These are phyloP conservation scores for Elsinoe batatas DNA, from an alignment of 2,329 filamentous ascomycete genomes.

Conservation along the genomic window DNA sequence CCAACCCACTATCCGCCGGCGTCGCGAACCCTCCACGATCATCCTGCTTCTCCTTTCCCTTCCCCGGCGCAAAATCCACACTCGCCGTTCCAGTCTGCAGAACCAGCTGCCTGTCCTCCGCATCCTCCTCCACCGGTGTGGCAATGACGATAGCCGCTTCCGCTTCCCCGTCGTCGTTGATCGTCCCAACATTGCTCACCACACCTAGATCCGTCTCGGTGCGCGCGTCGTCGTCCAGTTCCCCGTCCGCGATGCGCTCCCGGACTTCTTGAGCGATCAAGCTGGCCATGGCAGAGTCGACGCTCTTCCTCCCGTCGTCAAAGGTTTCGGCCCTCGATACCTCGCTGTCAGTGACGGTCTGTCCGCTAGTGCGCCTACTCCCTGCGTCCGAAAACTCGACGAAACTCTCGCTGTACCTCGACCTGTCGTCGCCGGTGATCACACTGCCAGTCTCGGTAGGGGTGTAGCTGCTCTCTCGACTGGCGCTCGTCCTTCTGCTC, in stretches of 20 bases:
- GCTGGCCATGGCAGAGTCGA: constrained; percentile 8
- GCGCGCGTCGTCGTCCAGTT: constrained; percentile 8
- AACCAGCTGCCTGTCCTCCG: constrained; percentile 11
- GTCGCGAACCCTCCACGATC: constrained; percentile 22
- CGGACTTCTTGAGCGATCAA: constrained; percentile 5
- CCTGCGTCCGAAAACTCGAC: constrained; percentile 10
- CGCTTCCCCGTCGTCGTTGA: constrained; percentile 23
- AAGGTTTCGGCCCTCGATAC: background rate
- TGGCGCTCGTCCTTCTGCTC: constrained; percentile 4
- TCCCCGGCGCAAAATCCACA: constrained; percentile 16
- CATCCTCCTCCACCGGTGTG: constrained; percentile 4
- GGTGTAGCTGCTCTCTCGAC: background rate
- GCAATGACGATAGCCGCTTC: constrained; percentile 13
- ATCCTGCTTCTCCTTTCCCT: constrained; percentile 16
- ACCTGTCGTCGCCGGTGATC: constrained; percentile 1
- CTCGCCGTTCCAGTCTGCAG: constrained; percentile 17
- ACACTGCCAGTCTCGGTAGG: background rate
- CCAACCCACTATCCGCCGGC: constrained; percentile 31
- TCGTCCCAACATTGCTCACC: constrained; percentile 22
- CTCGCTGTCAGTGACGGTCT: constrained; percentile 9
- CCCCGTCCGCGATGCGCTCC: constrained; percentile 7
- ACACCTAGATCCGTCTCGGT: constrained; percentile 15
- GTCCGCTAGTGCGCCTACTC: constrained; percentile 5
- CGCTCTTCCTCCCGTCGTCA: background rate
- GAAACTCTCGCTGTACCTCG: constrained; percentile 12